These are phyloP conservation scores for Colletotrichum melonis DNA, from an alignment of 2,329 filamentous ascomycete species.

Conservation along the genomic window DNA sequence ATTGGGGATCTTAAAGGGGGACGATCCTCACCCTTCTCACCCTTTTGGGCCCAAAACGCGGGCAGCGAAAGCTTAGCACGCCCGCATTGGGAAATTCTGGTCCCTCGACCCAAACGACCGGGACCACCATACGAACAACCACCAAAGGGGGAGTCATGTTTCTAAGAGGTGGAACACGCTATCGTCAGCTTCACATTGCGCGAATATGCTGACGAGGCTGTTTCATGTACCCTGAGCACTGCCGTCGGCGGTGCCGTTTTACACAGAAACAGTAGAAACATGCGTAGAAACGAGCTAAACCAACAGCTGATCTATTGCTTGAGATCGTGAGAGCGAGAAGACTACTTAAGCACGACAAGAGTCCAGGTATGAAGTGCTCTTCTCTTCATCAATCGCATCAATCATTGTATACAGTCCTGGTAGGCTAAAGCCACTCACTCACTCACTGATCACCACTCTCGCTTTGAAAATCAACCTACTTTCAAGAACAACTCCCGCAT, in stretches of 20 bases:
- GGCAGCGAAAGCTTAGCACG: background rate
- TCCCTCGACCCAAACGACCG: background rate
- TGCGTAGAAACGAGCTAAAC: too few species aligned
- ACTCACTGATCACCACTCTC: background rate
- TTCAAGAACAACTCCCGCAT: background rate
- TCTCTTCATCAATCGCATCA: background rate
- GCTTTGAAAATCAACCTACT: background rate
- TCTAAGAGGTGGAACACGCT: background rate
- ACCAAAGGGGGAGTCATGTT: background rate
- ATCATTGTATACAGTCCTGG: background rate
- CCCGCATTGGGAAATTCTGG: background rate
- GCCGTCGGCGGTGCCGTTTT: background rate
- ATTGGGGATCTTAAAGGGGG: too few species aligned
- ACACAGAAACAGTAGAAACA: background rate
- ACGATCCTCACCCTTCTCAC: too few species aligned
- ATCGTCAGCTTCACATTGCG: background rate
- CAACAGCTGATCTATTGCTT: too few species aligned
- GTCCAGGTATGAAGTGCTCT: background rate
- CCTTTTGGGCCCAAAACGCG: background rate
- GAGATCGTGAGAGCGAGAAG: background rate
- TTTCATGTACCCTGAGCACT: background rate
- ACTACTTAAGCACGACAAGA: background rate
- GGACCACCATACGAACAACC: background rate
- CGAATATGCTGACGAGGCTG: background rate
- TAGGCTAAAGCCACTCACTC: background rate